Evolutionary conservation across 257 asterid genomes (phyloP).

Genomic region (Striga asiatica): DNA sequence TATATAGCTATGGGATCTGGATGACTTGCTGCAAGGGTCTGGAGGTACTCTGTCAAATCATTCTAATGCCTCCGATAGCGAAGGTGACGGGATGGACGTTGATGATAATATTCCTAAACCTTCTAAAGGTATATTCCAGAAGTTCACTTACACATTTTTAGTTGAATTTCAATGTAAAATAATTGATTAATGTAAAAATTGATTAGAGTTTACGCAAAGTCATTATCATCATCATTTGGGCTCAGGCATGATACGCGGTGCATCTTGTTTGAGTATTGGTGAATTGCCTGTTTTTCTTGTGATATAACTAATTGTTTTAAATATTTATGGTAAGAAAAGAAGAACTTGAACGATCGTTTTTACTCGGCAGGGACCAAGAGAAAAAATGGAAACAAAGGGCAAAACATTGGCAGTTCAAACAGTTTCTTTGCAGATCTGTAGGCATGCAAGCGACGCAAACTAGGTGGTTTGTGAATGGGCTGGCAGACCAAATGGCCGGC

Average conservation of each 20-base stretch:
- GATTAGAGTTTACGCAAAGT: neutral
- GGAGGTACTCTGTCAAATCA: constrained; percentile 24
- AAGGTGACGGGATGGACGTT: constrained; percentile 70
- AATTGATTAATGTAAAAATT: too few species aligned
- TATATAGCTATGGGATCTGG: constrained; percentile 69
- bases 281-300: too few species aligned
- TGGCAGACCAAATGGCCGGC: too few species aligned
- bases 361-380: constrained; percentile 49
- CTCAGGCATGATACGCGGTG: too few species aligned
- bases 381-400: constrained; percentile 35
- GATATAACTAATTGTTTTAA: neutral
- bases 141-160: neutral
- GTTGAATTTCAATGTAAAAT: neutral
- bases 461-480: too few species aligned
- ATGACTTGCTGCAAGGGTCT: constrained; percentile 58
- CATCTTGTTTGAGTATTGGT: too few species aligned
- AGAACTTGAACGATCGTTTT: neutral
- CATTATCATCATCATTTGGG: too few species aligned
- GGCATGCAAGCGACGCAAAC: too few species aligned
- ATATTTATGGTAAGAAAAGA: neutral
- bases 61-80: constrained; percentile 41
- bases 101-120: constrained; percentile 44
- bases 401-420: constrained; percentile 24
- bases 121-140: constrained; percentile 42
- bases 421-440: constrained; percentile 67